Evolutionary conservation across 1,139 yeast genomes (phyloP).

Genomic region (Blastobotrys illinoisensis): DNA sequence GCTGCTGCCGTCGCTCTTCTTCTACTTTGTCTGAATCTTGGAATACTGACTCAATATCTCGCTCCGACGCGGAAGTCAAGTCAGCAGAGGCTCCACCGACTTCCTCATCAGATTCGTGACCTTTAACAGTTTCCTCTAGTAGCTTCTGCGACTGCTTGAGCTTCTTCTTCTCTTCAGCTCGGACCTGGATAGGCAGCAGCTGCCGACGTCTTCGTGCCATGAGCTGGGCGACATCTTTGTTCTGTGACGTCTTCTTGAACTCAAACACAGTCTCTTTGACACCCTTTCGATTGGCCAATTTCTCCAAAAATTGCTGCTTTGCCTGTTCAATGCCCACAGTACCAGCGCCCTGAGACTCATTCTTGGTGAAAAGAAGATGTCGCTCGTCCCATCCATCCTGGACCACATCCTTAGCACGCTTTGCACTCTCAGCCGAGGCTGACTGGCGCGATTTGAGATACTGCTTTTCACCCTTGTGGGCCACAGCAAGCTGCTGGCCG

Average conservation of each 20-base stretch:
- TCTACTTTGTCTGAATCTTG: conserved; percentile 15
- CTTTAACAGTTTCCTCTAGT: conserved; percentile 42
- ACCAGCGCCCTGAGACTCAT: not conserved
- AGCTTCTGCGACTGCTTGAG: conserved; percentile 40
- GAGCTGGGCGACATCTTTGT: conserved; percentile 69
- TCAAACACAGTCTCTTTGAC: conserved; percentile 87
- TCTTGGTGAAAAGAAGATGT: conserved; percentile 61
- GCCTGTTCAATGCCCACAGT: conserved; percentile 47
- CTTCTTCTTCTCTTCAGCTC: conserved; percentile 60
- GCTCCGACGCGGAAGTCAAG: conserved; percentile 23
- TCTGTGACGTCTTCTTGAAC: conserved; percentile 39
- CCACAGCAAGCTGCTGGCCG: conserved; percentile 58
- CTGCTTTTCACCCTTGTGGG: conserved; percentile 80
- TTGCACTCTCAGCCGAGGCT: conserved; percentile 80
- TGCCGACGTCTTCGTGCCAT: conserved; percentile 86
- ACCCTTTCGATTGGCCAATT: conserved; percentile 54
- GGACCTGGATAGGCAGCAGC: conserved; percentile 78
- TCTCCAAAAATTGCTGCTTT: conserved; percentile 65
- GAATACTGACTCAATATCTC: conserved; percentile 28
- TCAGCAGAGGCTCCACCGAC: conserved; percentile 13
- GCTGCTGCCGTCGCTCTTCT: not conserved
- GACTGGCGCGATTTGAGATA: conserved; percentile 80
- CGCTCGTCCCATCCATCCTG: conserved; percentile 77
- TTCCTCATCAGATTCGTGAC: conserved; percentile 14
- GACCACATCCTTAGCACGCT: conserved; percentile 75